Conservation (phyloP, 441 rosid species). For the Eruca vesicaria region DNA sequence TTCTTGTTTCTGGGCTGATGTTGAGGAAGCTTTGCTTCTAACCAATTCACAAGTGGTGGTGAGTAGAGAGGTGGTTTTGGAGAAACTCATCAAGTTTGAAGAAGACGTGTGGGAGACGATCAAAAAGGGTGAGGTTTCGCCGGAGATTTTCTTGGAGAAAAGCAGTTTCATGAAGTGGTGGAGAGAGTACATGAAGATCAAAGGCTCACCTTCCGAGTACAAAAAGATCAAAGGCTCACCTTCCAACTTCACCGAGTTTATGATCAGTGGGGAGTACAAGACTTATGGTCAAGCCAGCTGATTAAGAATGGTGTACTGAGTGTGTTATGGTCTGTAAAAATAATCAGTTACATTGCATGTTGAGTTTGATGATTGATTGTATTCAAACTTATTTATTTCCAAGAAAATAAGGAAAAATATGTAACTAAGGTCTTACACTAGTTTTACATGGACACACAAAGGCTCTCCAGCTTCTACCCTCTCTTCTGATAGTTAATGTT, state of each 20-base stretch:
- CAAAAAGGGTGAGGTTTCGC: constrained; percentile 44
- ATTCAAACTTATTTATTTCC: not conserved
- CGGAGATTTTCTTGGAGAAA: constrained; percentile 56
- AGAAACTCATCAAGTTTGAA: constrained; percentile 40
- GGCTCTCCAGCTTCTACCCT: constrained; percentile 6
- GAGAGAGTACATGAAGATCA: constrained; percentile 37
- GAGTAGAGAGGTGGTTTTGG: not conserved
- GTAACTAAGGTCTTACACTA: constrained; percentile 19
- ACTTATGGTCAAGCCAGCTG: not conserved
- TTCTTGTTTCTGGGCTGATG: constrained; percentile 82
- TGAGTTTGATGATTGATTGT: not conserved
- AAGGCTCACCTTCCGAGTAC: constrained; percentile 19
- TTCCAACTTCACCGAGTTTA: constrained; percentile 37
- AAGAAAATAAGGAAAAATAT: not conserved
- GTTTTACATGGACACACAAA: constrained; percentile 16
- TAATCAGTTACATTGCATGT: not conserved
- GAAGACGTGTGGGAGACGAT: constrained; percentile 41
- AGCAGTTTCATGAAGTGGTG: constrained; percentile 83
- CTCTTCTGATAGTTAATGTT: not conserved
- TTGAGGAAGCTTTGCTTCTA: constrained; percentile 53
- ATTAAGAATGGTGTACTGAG: not conserved
- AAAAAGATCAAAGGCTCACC: not conserved
- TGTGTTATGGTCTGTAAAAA: not conserved
- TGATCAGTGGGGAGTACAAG: constrained; percentile 33
- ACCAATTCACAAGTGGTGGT: constrained; percentile 18